Conservation (phyloP, 164 flowering plant species). For the Stephania yunnanensis region DNA sequence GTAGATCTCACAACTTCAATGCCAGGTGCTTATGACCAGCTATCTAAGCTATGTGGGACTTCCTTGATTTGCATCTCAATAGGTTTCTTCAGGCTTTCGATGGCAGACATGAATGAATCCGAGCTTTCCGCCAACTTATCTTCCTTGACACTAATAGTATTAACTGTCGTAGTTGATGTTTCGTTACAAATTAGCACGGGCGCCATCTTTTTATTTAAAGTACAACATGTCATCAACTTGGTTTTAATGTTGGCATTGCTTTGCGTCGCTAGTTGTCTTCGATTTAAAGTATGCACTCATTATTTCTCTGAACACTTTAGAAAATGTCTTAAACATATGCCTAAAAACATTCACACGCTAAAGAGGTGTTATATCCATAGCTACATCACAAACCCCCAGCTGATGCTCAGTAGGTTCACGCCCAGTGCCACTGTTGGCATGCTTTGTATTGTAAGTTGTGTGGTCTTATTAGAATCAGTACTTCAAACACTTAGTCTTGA, state of each 20-base stretch:
- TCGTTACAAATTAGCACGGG: neutral
- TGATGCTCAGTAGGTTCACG: neutral
- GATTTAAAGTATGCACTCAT: neutral
- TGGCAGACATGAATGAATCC: neutral
- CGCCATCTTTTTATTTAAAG: neutral
- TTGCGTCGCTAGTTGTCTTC: neutral
- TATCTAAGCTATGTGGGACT: neutral
- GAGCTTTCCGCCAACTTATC: neutral
- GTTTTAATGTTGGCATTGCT: slow-evolving; percentile 1
- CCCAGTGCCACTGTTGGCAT: neutral
- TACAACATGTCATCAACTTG: neutral
- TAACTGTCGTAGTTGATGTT: neutral
- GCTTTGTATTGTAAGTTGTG: neutral
- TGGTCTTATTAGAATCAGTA: neutral
- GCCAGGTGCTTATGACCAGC: neutral
- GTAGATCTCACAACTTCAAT: neutral
- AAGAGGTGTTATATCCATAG: neutral
- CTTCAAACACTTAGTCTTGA: neutral
- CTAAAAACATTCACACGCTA: neutral
- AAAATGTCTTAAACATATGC: neutral
- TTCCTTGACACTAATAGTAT: slow-evolving; percentile 1
- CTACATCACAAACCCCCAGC: neutral
- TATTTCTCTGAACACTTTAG: neutral
- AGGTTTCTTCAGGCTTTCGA: neutral
- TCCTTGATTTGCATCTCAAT: slow-evolving; percentile 1